Evolutionary conservation across 371 early-diverging fungal species (phyloP), one percentile per base, ranked within the genome.

Genomic region (Fennellomyces sp.): DNA sequence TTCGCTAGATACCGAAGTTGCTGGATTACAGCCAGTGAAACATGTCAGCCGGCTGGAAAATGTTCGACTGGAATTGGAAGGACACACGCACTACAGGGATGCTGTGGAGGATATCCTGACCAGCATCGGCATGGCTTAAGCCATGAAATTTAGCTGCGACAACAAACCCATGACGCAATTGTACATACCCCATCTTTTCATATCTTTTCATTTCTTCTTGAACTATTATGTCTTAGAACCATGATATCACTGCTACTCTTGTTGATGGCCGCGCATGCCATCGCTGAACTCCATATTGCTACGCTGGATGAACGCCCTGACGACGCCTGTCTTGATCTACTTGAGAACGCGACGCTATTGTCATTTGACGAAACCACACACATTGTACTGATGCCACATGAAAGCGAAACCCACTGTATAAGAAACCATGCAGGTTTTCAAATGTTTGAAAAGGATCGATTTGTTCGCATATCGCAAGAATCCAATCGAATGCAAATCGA

Each of bases 81-180:
- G 97, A 0, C 98, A 98, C 69, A 76, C 93, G 35, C 88, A 88
- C 30, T 98, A 98, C 65, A 72, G 73, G 6, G 70, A 76, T 28
- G 68, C 74, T n/a, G 60, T 77, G 8, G 17, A 49, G 21, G 51
- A 59, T 17, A 59, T 59, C 17, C 25, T 59, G 38, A 21, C 21
- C 2, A 11, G 15, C 4, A 29, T 59, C 15, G 45, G 45, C 17
- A 45, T 45, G 21, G 17, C 45, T 1, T 45, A 45, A n/a, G n/a
- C n/a, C n/a, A n/a, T n/a, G 15, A 39, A 39, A 39, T 15, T 39
- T 39, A n/a, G n/a, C n/a, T n/a, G n/a, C n/a, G n/a, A n/a, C n/a
- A n/a, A n/a, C n/a, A 45, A 45, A 45, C 45, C 45, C 45, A 8
- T 45, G 45, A 7, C 45, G n/a, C n/a, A n/a, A 39, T 39, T 39